These are phyloP conservation scores for Diplodia intermedia DNA, from an alignment of 2,329 filamentous ascomycete species.

Conservation along the genomic window DNA sequence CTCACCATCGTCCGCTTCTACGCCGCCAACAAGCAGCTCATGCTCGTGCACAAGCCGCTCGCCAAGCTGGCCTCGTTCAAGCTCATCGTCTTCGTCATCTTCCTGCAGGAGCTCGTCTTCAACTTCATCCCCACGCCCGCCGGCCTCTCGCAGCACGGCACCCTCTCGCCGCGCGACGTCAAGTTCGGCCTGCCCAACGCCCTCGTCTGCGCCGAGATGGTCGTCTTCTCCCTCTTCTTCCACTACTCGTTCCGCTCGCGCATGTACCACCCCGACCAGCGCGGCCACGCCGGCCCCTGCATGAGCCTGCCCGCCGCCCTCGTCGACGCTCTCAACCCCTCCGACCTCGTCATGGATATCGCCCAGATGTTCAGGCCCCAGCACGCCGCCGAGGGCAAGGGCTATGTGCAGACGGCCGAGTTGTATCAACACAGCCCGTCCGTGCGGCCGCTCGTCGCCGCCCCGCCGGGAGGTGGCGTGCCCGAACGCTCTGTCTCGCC, in stretches of 20 bases:
- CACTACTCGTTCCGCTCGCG: conserved; percentile 40
- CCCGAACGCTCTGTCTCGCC: background rate
- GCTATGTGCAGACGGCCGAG: background rate
- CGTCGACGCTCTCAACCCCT: background rate
- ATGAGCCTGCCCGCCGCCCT: background rate
- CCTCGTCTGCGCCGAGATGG: conserved; percentile 39
- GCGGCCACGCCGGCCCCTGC: background rate
- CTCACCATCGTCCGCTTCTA: conserved; percentile 39
- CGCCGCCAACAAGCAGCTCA: conserved; percentile 35
- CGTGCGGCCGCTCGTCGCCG: background rate
- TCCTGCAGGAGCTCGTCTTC: conserved; percentile 40
- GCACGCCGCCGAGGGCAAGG: background rate
- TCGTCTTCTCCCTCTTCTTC: conserved; percentile 38
- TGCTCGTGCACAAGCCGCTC: conserved; percentile 32
- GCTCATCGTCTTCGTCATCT: conserved; percentile 40
- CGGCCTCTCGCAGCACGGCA: conserved; percentile 12
- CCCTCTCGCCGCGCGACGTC: conserved; percentile 36
- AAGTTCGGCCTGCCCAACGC: conserved; percentile 39
- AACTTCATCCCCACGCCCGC: conserved; percentile 37
- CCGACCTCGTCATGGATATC: conserved; percentile 5
- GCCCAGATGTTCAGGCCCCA: background rate
- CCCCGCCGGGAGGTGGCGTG: background rate
- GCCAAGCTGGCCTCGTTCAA: conserved; percentile 42
- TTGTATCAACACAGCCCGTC: background rate
- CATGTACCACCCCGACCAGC: conserved; percentile 13